Evolutionary conservation across 163 green algal genomes (phyloP).

Genomic region (Scenedesmus sp.): DNA sequence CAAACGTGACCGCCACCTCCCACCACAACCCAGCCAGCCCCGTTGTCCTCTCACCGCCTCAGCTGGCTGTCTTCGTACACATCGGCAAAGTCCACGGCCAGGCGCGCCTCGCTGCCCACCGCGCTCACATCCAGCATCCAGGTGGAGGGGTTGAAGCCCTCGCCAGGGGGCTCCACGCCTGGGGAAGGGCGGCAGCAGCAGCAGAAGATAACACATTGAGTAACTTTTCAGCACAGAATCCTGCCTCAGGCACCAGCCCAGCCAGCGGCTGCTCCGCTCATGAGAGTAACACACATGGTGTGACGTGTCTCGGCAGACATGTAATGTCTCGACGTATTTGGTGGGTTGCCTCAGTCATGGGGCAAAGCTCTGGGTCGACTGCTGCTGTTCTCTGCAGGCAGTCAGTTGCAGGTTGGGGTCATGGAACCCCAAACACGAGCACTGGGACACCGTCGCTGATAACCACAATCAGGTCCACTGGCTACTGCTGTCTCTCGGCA

Average conservation of each 20-base stretch:
- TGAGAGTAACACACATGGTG: too few species aligned
- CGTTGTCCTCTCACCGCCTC: background rate
- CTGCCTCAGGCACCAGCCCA: background rate
- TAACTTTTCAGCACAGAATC: background rate
- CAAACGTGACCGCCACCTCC: background rate
- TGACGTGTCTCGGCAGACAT: too few species aligned
- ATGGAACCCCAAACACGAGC: too few species aligned
- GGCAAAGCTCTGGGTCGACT: too few species aligned
- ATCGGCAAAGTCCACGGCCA: constrained; percentile 4
- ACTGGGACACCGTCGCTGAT: too few species aligned
- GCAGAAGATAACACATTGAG: too few species aligned
- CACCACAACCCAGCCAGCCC: background rate
- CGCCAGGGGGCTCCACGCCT: background rate
- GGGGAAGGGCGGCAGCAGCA: background rate
- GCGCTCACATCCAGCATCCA: constrained; percentile 47
- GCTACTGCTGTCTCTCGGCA: too few species aligned
- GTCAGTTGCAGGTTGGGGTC: too few species aligned
- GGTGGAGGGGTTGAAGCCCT: constrained; percentile 32
- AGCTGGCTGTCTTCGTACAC: background rate
- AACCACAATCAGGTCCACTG: too few species aligned
- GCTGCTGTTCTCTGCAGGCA: too few species aligned
- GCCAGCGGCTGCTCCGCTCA: background rate
- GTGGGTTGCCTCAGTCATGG: too few species aligned
- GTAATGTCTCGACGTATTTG: too few species aligned
- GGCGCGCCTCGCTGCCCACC: constrained; percentile 4